phyloP scores from a whole-genome alignment of 768 basidiomycete species.

The Rhizopogon vulgaris region DNA sequence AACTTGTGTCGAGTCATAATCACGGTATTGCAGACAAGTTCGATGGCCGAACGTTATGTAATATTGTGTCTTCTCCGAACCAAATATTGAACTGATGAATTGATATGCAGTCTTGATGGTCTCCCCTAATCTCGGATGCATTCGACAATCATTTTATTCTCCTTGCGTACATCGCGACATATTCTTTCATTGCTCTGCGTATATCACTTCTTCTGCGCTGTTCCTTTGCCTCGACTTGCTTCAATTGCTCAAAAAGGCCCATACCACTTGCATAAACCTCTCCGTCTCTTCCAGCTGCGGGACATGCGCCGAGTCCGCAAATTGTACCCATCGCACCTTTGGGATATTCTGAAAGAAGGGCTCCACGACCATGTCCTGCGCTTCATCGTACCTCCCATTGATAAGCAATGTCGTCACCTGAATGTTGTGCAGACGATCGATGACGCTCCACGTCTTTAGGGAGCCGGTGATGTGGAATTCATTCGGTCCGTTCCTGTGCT shows the following conservation, averaged over 20 bases:
- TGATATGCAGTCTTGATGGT: too few relatives aligned
- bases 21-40: too few relatives aligned
- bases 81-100: too few relatives aligned
- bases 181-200: not conserved
- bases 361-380: conserved; percentile 25
- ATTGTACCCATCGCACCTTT: conserved; percentile 31
- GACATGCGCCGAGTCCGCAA: conserved; percentile 30
- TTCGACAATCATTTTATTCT: too few relatives aligned
- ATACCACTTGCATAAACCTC: conserved; percentile 27
- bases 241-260: conserved; percentile 18
- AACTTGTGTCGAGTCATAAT: too few relatives aligned
- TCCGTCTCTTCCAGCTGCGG: conserved; percentile 32
- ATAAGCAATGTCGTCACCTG: conserved; percentile 26
- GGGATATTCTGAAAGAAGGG: conserved; percentile 29
- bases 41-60: too few relatives aligned
- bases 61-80: too few relatives aligned
- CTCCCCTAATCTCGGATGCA: too few relatives aligned
- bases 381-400: conserved; percentile 33
- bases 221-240: not conserved
- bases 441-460: conserved; percentile 30
- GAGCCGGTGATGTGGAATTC: conserved; percentile 29
- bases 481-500: conserved; percentile 33
- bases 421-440: conserved; percentile 28
- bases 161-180: not conserved
- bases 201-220: not conserved